A percentile compares a stretch with the other conserved stretches of the same genome.
phyloP scores from a whole-genome alignment of 169 alveolate species.

The Plasmodium relictum region DNA sequence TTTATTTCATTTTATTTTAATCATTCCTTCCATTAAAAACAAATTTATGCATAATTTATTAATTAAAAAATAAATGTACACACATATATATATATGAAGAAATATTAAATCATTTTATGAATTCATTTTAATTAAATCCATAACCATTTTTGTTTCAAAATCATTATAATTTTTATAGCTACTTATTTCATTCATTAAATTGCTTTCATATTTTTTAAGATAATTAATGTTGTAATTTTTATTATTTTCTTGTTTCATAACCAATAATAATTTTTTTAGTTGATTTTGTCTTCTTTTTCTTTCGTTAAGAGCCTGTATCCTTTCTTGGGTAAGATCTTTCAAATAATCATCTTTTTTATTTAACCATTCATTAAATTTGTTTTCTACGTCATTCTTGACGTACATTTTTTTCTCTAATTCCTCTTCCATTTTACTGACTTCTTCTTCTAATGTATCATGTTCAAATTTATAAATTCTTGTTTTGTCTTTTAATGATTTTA shows the following conservation, averaged over 20 bases:
- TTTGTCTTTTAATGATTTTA: constrained; percentile 38
- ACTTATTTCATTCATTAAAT: constrained; percentile 35
- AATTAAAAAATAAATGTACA: too few species aligned
- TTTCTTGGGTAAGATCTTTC: constrained; percentile 47
- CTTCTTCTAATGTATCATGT: constrained; percentile 41
- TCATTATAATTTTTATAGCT: constrained; percentile 50
- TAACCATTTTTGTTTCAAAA: constrained; percentile 34
- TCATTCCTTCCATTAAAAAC: too few species aligned
- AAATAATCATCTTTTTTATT: constrained; percentile 41
- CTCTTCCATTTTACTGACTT: constrained; percentile 53
- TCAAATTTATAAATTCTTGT: constrained; percentile 51
- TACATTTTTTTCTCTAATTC: constrained; percentile 24
- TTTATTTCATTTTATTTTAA: too few species aligned
- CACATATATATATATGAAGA: too few species aligned
- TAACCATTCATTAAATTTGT: constrained; percentile 40
- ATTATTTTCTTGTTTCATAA: constrained; percentile 58
- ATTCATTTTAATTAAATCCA: constrained; percentile 12
- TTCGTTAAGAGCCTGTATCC: constrained; percentile 31
- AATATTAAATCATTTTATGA: neutral
- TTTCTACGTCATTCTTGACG: constrained; percentile 30
- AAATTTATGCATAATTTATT: too few species aligned
- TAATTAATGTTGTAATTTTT: constrained; percentile 53
- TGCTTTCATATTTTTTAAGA: constrained; percentile 57
- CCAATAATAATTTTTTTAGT: constrained; percentile 29
- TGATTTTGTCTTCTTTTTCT: constrained; percentile 65